Percentiles rank a stretch among this genome's conserved stretches.
phyloP scores from a whole-genome alignment of 768 basidiomycete species.

The Tricholoma bakamatsutake region DNA sequence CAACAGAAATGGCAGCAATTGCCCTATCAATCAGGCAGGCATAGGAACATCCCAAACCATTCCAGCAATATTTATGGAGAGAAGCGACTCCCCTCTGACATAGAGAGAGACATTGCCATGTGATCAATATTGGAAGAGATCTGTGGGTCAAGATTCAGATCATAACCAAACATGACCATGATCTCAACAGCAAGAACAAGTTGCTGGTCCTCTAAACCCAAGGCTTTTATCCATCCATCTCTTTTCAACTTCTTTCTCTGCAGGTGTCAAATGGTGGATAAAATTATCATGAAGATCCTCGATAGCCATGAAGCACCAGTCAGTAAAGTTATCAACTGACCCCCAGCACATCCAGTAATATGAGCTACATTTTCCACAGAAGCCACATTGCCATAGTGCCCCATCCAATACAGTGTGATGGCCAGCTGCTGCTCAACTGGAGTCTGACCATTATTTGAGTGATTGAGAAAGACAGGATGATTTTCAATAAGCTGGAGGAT shows the following conservation, averaged over 20 bases:
- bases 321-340: slow-evolving; percentile 11
- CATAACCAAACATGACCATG: too few relatives aligned
- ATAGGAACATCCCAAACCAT: too few relatives aligned
- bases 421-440: too few relatives aligned
- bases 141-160: too few relatives aligned
- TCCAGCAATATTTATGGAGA: too few relatives aligned
- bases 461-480: slow-evolving; percentile 15
- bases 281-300: slow-evolving; percentile 2
- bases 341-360: slow-evolving; percentile 14
- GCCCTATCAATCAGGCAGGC: too few relatives aligned
- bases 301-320: slow-evolving; percentile 8
- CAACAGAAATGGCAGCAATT: too few relatives aligned
- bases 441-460: slow-evolving; percentile 12
- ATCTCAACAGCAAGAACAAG: too few relatives aligned
- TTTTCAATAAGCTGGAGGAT: too few relatives aligned
- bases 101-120: too few relatives aligned
- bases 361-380: slow-evolving; percentile 14
- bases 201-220: slow-evolving; percentile 5
- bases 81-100: too few relatives aligned
- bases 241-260: slow-evolving; percentile 8
- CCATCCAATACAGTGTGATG: slow-evolving; percentile 18
- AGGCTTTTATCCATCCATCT: slow-evolving; percentile 6
- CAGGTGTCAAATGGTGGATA: slow-evolving; percentile 1
- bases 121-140: too few relatives aligned
- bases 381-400: slow-evolving; percentile 17